A percentile compares a stretch with the other conserved stretches of the same genome.
Conservation (phyloP, 805 yeast species). For the Spencermartinsiella europaea region DNA sequence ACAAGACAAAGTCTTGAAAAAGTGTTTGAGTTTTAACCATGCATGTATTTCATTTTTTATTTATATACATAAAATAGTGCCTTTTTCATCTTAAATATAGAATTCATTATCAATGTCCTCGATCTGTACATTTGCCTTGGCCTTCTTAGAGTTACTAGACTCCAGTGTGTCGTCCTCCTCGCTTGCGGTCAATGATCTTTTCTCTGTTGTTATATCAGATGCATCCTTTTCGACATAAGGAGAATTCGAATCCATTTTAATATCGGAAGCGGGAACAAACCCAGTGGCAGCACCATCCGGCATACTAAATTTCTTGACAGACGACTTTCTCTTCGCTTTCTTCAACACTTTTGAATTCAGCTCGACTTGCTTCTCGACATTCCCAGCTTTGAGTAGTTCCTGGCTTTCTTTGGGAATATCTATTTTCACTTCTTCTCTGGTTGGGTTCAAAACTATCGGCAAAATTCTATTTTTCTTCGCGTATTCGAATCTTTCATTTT, state of each 20-base stretch:
- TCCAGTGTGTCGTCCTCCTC: too few relatives aligned
- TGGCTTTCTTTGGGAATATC: slow-evolving; percentile 68
- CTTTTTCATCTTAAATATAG: neutral
- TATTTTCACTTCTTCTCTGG: slow-evolving; percentile 50
- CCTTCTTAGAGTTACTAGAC: neutral
- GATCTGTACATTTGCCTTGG: neutral
- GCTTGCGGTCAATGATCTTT: too few relatives aligned
- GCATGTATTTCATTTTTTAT: neutral
- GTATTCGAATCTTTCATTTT: slow-evolving; percentile 33
- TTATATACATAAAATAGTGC: neutral
- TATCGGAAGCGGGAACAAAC: slow-evolving; percentile 14
- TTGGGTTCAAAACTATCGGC: slow-evolving; percentile 54
- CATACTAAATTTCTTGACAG: slow-evolving; percentile 12
- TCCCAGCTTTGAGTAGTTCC: slow-evolving; percentile 25
- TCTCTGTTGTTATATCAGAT: too few relatives aligned
- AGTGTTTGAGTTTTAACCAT: neutral
- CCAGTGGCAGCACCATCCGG: slow-evolving; percentile 22
- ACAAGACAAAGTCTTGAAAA: slow-evolving; percentile 13
- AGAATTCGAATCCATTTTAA: too few relatives aligned
- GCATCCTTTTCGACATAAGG: too few relatives aligned
- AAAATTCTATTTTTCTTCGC: slow-evolving; percentile 57
- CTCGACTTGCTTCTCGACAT: slow-evolving; percentile 4
- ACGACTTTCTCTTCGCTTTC: slow-evolving; percentile 7
- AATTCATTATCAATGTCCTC: neutral
- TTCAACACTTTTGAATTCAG: neutral